A percentile compares a stretch with the other conserved stretches of the same genome.
These are phyloP conservation scores for Wickerhamiella spandovensis DNA, from an alignment of 805 yeast species.

Conservation along the genomic window DNA sequence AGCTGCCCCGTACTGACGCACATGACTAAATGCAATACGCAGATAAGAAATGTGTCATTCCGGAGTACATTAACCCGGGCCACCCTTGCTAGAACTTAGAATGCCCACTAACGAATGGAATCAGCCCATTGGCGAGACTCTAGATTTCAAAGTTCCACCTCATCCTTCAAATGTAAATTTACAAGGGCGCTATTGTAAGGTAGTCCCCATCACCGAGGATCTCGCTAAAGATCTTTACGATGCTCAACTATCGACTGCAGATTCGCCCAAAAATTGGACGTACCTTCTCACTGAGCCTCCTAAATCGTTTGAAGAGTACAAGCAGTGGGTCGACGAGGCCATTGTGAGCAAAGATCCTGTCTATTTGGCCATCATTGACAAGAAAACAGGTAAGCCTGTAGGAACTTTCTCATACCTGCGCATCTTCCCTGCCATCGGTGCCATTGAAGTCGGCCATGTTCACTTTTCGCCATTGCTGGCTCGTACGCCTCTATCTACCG, in stretches of 20 bases:
- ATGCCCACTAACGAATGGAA: conserved; percentile 5
- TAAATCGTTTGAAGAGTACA: conserved; percentile 7
- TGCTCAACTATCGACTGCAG: conserved; percentile 1
- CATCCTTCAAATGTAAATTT: conserved; percentile 1
- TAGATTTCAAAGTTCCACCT: conserved; percentile 7
- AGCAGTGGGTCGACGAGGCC: not conserved
- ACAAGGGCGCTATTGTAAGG: conserved; percentile 5
- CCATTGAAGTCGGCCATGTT: conserved; percentile 23
- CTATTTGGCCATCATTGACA: conserved; percentile 18
- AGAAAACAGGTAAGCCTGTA: conserved; percentile 15
- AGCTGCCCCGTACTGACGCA: not conserved
- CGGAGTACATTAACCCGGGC: not conserved
- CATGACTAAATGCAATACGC: not conserved
- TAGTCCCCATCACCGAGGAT: conserved; percentile 7
- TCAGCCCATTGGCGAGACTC: conserved; percentile 20
- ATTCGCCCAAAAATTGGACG: not conserved
- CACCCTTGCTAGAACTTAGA: not conserved
- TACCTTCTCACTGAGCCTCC: conserved; percentile 15
- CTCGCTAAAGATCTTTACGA: conserved; percentile 11
- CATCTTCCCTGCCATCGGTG: conserved; percentile 20
- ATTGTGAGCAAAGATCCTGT: conserved; percentile 6
- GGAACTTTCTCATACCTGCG: conserved; percentile 21
- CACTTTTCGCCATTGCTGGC: conserved; percentile 16
- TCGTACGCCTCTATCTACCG: conserved; percentile 23
- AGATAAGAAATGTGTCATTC: not conserved